phyloP scores from a whole-genome alignment of 2,329 filamentous ascomycete species.

The Aspergillus texensis region DNA sequence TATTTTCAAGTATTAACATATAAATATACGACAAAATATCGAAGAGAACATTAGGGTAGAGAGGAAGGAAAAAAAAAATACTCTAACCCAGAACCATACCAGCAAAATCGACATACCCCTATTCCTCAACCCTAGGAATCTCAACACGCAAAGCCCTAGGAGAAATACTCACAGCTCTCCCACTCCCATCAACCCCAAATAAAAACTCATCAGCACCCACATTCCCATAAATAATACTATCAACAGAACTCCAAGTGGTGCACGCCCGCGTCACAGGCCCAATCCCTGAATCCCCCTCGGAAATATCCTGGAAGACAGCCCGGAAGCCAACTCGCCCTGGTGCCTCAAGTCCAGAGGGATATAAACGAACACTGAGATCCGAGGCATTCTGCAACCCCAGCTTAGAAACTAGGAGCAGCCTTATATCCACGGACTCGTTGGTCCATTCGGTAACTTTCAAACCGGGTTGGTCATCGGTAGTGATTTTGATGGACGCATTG shows the following conservation, averaged over 20 bases:
- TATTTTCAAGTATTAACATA: too few relatives aligned
- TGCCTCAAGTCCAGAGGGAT: conserved; percentile 25
- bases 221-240: not conserved
- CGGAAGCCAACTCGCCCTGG: conserved; percentile 21
- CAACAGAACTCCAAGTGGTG: not conserved
- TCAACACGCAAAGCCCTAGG: not conserved
- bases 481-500: not conserved
- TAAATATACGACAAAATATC: too few relatives aligned
- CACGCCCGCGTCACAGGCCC: not conserved
- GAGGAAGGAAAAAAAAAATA: too few relatives aligned
- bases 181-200: not conserved
- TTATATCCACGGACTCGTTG: not conserved
- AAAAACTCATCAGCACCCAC: not conserved
- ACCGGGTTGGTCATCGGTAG: not conserved
- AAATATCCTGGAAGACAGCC: conserved; percentile 10
- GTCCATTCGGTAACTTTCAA: not conserved
- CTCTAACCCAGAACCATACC: too few relatives aligned
- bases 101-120: too few relatives aligned
- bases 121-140: not conserved
- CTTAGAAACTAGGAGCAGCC: not conserved
- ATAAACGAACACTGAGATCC: conserved; percentile 27
- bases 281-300: not conserved
- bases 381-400: not conserved
- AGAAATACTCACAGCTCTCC: not conserved
- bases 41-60: too few relatives aligned